A percentile compares a stretch with the other conserved stretches of the same genome.
These are phyloP conservation scores for Jasminum sambac DNA, from an alignment of 257 asterid species.

Conservation along the genomic window DNA sequence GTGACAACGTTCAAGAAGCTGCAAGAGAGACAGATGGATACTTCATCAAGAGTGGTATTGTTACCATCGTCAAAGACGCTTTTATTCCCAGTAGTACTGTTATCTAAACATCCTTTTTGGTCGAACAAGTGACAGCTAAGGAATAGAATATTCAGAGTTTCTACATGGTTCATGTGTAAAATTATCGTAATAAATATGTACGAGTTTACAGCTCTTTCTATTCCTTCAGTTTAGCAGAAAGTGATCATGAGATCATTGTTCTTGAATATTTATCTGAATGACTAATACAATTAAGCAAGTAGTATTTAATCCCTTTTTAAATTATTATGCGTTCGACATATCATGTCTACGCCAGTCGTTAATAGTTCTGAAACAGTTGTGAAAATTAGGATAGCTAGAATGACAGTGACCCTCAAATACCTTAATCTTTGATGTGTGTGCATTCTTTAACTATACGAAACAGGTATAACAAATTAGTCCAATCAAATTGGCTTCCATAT, in stretches of 20 bases:
- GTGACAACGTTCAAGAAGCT: constrained; percentile 83
- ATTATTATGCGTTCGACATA: no score
- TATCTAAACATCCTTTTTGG: constrained; percentile 38
- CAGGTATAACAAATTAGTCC: not conserved
- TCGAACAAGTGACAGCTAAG: constrained; percentile 2
- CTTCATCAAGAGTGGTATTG: constrained; percentile 92
- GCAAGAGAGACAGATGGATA: constrained; percentile 93
- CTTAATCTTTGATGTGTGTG: not conserved
- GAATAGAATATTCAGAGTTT: not conserved
- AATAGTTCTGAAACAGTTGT: no score
- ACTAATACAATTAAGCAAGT: not conserved
- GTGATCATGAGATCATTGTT: not conserved
- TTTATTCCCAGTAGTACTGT: constrained; percentile 67
- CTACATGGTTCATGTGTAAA: not conserved
- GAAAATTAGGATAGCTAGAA: no score
- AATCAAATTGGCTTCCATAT: no score
- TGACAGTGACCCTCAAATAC: no score
- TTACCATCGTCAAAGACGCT: constrained; percentile 89
- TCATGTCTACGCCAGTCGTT: no score
- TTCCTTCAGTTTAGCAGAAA: not conserved
- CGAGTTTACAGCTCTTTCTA: not conserved
- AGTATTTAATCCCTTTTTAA: not conserved
- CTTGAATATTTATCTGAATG: not conserved
- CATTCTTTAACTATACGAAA: not conserved
- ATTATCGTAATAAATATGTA: not conserved